These are phyloP conservation scores for Trichoderma pleuroti DNA, from an alignment of 2,329 filamentous ascomycete genomes.

Conservation along the genomic window DNA sequence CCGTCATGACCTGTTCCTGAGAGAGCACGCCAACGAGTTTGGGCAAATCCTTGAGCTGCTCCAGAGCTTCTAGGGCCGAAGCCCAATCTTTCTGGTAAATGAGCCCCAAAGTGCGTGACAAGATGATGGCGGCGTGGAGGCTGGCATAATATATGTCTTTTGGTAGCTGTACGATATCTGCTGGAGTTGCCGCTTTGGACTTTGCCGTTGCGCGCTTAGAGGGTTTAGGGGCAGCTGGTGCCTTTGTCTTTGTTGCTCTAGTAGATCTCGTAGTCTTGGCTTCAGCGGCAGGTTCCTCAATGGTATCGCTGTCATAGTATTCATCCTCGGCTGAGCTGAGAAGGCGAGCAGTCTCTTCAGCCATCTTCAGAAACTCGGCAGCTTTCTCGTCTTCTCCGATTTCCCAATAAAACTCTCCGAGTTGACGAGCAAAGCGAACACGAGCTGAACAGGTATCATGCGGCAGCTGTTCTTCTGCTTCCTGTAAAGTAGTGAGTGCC, in stretches of 20 bases:
- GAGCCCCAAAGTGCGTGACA: slow-evolving; percentile 42
- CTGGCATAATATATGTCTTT: slow-evolving; percentile 37
- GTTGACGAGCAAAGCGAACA: slow-evolving; percentile 48
- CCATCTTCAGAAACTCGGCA: slow-evolving; percentile 43
- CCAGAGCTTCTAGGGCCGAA: slow-evolving; percentile 54
- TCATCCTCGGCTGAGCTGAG: slow-evolving; percentile 29
- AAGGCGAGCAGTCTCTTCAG: slow-evolving; percentile 45
- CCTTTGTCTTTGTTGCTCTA: slow-evolving; percentile 23
- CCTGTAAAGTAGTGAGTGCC: slow-evolving; percentile 52
- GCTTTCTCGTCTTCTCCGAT: slow-evolving; percentile 45
- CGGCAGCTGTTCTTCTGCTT: slow-evolving; percentile 51
- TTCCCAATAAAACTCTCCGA: slow-evolving; percentile 55
- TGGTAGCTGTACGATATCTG: slow-evolving; percentile 24
- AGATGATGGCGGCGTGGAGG: slow-evolving; percentile 34
- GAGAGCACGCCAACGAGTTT: slow-evolving; percentile 39
- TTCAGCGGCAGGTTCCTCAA: slow-evolving; percentile 17
- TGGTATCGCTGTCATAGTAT: not conserved
- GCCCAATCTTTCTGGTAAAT: slow-evolving; percentile 54
- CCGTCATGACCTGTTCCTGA: slow-evolving; percentile 59
- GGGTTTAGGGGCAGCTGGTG: slow-evolving; percentile 1
- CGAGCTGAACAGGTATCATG: slow-evolving; percentile 36
- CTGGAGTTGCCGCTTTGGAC: slow-evolving; percentile 22
- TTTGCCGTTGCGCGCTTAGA: slow-evolving; percentile 20
- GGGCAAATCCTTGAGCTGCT: slow-evolving; percentile 45
- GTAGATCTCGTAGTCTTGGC: slow-evolving; percentile 24